Evolutionary conservation across 768 basidiomycete species (phyloP), one percentile per base, ranked within the genome.

Genomic region (Gyrodon lividus): DNA sequence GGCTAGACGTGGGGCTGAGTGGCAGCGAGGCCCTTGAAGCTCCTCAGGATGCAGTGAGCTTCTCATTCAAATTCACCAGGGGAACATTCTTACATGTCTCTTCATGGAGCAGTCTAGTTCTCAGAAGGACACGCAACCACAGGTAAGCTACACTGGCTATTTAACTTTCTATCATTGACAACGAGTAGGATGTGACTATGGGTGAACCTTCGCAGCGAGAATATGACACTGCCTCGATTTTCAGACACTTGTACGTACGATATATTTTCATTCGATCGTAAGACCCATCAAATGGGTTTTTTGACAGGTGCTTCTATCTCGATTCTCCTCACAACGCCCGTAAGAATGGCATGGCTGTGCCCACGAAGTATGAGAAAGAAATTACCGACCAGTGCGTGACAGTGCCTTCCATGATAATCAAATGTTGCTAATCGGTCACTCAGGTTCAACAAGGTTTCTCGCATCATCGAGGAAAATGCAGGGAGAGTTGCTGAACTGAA

Each of bases 231-330:
- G 80, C 83, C 20, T 70, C 74, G 55, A 90, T 95, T 46, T 96
- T 97, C 72, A 83, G 68, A 59, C 91, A 97, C 71, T 67, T 95
- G 88, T 92, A 55, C 52, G 86, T 74, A 2, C 3, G 6, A 10
- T 1, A 33, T 20, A 12, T 31, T 43, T 6, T 23, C 31, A 38
- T 17, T 46, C 8, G 35, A 8, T 24, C 19, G 5, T 16, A 10
- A 28, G 8, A 39, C 31, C 50, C 34, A 44, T 44, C 8, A 5
- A 14, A 34, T 37, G 4, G 1, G 16, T 35, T 17, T 31, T 12
- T 45, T 39, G n/a, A 16, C 47, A 94, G 92, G 55, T 84, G 82
- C 58, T 95, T 96, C 69, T 98, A 97, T 69, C 75, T 98, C 33
- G 95, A 98, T 66, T 81, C 89, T 2, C 79, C 85, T 0, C 75